Conservation (phyloP, 2,329 filamentous ascomycete genomes). For the Colletotrichum musicola region DNA sequence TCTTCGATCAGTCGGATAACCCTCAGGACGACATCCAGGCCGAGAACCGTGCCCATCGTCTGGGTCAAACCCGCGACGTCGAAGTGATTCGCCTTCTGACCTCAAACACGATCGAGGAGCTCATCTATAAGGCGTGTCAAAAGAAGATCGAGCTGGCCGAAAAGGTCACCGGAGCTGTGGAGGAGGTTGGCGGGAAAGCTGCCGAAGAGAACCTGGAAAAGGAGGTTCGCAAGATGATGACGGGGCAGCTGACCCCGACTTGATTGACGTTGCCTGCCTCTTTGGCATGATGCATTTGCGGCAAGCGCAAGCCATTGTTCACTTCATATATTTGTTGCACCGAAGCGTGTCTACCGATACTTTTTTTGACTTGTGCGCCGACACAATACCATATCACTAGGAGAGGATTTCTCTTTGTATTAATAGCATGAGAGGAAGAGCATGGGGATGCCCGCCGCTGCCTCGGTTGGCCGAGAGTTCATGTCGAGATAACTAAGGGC, state of each 20-base stretch:
- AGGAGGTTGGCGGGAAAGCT: conserved; percentile 46
- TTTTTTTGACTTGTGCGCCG: not conserved
- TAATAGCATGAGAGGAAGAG: not conserved
- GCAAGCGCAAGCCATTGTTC: not conserved
- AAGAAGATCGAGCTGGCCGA: conserved; percentile 92
- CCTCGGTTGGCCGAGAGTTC: not conserved
- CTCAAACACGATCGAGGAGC: conserved; percentile 87
- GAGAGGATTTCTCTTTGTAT: not conserved
- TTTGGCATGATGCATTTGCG: not conserved
- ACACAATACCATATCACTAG: not conserved
- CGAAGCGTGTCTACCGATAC: not conserved
- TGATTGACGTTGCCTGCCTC: conserved; percentile 35
- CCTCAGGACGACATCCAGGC: conserved; percentile 99
- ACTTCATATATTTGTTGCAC: not conserved
- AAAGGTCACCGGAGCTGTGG: conserved; percentile 62
- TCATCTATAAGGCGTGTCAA: conserved; percentile 90
- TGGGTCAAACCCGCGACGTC: conserved; percentile 90
- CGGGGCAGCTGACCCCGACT: conserved; percentile 54
- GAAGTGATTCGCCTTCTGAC: conserved; percentile 91
- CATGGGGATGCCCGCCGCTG: not conserved
- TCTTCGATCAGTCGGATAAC: conserved; percentile 98
- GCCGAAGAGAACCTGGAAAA: conserved; percentile 54
- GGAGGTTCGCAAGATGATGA: conserved; percentile 60
- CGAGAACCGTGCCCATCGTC: conserved; percentile 94
- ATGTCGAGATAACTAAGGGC: not conserved